Evolutionary conservation across 768 basidiomycete genomes (phyloP).

Genomic region (Lenzites betulinus): DNA sequence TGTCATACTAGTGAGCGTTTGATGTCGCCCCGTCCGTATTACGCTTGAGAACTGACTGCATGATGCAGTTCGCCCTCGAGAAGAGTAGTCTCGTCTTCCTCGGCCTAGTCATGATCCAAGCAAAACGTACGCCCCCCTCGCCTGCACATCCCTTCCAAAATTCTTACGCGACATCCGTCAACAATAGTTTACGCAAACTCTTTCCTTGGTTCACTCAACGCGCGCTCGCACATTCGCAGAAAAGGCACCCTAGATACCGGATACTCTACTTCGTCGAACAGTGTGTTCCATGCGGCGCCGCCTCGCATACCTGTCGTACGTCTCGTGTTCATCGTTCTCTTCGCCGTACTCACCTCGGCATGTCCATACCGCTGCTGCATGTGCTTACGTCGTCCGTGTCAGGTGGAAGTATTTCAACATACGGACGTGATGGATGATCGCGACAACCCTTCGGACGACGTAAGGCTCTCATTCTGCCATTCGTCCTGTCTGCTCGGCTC

Average conservation of each 20-base stretch:
- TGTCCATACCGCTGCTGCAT: too few species aligned
- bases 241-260: background rate
- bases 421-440: background rate
- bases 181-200: slow-evolving; percentile 21
- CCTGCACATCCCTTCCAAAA: background rate
- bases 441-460: background rate
- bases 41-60: background rate
- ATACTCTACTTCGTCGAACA: background rate
- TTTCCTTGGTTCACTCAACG: slow-evolving; percentile 19
- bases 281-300: background rate
- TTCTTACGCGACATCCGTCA: background rate
- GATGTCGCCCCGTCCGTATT: background rate
- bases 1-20: slow-evolving; percentile 12
- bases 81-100: slow-evolving; percentile 19
- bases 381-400: background rate
- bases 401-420: slow-evolving; percentile 7
- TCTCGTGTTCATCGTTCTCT: background rate
- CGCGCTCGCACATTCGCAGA: slow-evolving; percentile 15
- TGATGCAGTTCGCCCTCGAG: slow-evolving; percentile 11
- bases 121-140: slow-evolving; percentile 11
- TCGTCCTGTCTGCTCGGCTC: background rate
- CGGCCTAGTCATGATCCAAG: slow-evolving; percentile 20
- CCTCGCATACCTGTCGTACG: background rate
- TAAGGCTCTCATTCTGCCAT: background rate
- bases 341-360: too few species aligned